Evolutionary conservation across 83 land plant species (phyloP).

Genomic region (Larix sibirica): DNA sequence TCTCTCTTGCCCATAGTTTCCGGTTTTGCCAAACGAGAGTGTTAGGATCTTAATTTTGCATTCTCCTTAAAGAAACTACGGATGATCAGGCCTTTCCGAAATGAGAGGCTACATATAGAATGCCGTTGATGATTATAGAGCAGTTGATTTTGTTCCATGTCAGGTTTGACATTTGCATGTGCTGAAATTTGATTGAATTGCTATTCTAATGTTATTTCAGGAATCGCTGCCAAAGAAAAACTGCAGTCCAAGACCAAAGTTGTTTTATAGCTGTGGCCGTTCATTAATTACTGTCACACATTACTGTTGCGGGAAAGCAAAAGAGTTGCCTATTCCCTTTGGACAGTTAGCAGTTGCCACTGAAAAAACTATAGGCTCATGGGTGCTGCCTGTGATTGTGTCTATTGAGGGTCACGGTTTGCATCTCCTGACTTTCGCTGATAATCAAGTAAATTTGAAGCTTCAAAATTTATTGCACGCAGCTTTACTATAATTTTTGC

Average conservation of each 20-base stretch:
- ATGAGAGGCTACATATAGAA: neutral
- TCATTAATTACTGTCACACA: neutral
- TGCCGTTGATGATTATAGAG: neutral
- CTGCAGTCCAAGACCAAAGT: neutral
- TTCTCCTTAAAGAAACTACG: neutral
- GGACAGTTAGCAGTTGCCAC: constrained; percentile 9
- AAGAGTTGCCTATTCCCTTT: constrained; percentile 6
- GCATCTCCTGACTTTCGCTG: constrained; percentile 4
- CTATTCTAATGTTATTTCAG: neutral
- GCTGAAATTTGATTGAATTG: neutral
- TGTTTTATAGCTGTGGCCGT: neutral
- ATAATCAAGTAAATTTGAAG: constrained; percentile 7
- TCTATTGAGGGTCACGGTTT: constrained; percentile 7
- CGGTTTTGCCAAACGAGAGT: no score
- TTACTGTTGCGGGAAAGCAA: constrained; percentile 2
- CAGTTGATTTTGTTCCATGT: neutral
- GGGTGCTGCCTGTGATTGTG: constrained; percentile 1
- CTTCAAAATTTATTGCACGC: no score
- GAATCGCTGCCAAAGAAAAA: neutral
- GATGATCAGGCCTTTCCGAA: neutral
- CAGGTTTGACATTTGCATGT: neutral
- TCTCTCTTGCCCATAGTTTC: neutral
- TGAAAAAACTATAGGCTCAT: neutral
- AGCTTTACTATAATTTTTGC: neutral
- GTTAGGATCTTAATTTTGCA: neutral